phyloP scores from a whole-genome alignment of 2,329 filamentous ascomycete species.

The Geoglossum cookeanum region DNA sequence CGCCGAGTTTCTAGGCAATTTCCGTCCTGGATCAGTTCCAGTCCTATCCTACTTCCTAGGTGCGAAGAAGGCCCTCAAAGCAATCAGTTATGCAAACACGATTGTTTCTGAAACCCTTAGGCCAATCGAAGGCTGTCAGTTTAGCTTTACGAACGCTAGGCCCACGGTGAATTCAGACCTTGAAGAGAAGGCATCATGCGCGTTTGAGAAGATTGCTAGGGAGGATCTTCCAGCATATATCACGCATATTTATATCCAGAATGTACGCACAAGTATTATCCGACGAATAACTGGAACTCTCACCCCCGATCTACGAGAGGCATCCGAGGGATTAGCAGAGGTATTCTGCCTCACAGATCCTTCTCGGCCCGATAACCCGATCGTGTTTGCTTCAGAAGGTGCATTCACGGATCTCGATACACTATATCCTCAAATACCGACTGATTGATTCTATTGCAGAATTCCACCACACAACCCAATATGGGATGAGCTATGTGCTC shows the following conservation, averaged over 20 bases:
- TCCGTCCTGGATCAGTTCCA: constrained; percentile 42
- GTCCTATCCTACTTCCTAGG: constrained; percentile 55
- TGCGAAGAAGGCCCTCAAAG: constrained; percentile 48
- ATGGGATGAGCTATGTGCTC: constrained; percentile 52
- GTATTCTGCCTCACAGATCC: constrained; percentile 64
- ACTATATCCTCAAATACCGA: constrained; percentile 6
- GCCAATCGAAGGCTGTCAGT: constrained; percentile 34
- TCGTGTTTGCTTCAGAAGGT: constrained; percentile 62
- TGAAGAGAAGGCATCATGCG: constrained; percentile 41
- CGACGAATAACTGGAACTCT: constrained; percentile 48
- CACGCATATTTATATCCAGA: constrained; percentile 46
- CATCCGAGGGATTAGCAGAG: constrained; percentile 58
- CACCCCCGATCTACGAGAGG: constrained; percentile 41
- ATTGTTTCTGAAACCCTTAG: constrained; percentile 38
- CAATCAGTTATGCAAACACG: constrained; percentile 52
- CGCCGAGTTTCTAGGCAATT: constrained; percentile 42
- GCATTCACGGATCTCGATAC: neutral
- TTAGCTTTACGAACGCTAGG: constrained; percentile 31
- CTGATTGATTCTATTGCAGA: constrained; percentile 26
- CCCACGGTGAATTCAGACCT: constrained; percentile 38
- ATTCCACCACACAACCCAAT: constrained; percentile 56
- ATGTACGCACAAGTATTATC: constrained; percentile 50
- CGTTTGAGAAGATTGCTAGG: constrained; percentile 42
- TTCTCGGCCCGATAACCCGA: constrained; percentile 52
- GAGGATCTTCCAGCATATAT: constrained; percentile 57